Evolutionary conservation across 345 rosid genomes (phyloP).

Genomic region (Heritiera littoralis): DNA sequence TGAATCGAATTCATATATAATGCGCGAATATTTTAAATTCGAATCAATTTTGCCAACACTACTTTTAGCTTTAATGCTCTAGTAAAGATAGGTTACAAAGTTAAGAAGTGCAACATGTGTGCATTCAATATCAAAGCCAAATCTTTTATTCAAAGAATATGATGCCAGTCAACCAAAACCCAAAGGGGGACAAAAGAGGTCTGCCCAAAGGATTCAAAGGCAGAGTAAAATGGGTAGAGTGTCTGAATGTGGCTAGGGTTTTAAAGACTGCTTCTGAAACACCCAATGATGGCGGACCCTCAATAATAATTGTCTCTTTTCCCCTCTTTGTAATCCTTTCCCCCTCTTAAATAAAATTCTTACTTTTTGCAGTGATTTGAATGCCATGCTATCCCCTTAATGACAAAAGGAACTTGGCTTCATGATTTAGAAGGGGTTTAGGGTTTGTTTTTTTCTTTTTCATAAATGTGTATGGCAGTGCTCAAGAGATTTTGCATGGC

Average conservation of each 20-base stretch:
- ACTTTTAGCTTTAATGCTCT: not conserved
- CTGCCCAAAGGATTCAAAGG: slow-evolving; percentile 15
- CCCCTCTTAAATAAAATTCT: slow-evolving; percentile 8
- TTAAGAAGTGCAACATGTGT: not conserved
- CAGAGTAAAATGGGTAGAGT: slow-evolving; percentile 9
- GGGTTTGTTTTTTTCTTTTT: not conserved
- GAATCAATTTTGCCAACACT: not conserved
- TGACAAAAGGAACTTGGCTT: not conserved
- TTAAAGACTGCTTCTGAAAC: slow-evolving; percentile 20
- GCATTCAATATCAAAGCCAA: not conserved
- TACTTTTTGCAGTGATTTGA: slow-evolving; percentile 12
- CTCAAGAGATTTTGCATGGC: slow-evolving; percentile 18
- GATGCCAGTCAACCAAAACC: slow-evolving; percentile 19
- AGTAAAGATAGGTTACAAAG: not conserved
- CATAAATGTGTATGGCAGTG: slow-evolving; percentile 19
- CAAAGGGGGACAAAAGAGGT: slow-evolving; percentile 18
- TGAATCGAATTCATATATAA: not conserved
- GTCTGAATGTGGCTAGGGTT: slow-evolving; percentile 8
- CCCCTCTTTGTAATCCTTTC: not conserved
- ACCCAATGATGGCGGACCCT: slow-evolving; percentile 20
- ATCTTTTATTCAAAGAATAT: slow-evolving; percentile 14
- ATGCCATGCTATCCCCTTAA: slow-evolving; percentile 1
- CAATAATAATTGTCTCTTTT: slow-evolving; percentile 15
- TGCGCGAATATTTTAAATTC: too few species aligned
- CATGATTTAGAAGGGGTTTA: slow-evolving; percentile 6